Conservation (phyloP, 208 protist genomes). For the Tritrichomonas foetus region DNA sequence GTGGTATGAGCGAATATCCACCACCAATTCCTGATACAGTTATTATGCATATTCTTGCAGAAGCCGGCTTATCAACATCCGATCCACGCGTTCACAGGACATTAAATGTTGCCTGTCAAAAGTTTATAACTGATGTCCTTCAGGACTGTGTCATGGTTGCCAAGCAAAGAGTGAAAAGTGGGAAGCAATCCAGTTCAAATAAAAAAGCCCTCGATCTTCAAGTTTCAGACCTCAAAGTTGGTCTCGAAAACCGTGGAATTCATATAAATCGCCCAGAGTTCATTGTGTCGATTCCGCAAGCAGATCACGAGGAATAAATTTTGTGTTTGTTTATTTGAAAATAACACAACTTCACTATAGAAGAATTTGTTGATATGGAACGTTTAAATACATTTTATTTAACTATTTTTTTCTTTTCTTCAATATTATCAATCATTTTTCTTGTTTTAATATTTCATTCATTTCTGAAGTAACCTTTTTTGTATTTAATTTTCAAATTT, state of each 20-base stretch:
- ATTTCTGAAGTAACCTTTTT: too few relatives aligned
- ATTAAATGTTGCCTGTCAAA: conserved; percentile 3
- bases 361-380: too few relatives aligned
- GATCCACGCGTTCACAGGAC: not conserved
- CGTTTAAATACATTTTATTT: too few relatives aligned
- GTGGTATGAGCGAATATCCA: not conserved
- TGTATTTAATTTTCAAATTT: too few relatives aligned
- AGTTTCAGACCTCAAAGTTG: conserved; percentile 12
- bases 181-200: not conserved
- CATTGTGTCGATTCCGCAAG: conserved; percentile 10
- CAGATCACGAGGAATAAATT: not conserved
- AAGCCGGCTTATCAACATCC: not conserved
- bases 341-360: too few relatives aligned
- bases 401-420: too few relatives aligned
- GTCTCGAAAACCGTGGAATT: not conserved
- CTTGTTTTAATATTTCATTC: too few relatives aligned
- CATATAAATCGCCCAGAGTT: conserved; percentile 28
- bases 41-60: not conserved
- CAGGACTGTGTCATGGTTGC: not conserved
- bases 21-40: conserved; percentile 7
- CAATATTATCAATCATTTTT: too few relatives aligned
- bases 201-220: conserved; percentile 31
- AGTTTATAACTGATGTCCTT: conserved; percentile 9
- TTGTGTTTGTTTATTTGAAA: too few relatives aligned
- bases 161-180: not conserved